A percentile compares a stretch with the other conserved stretches of the same genome.
phyloP scores from a whole-genome alignment of 306 rosid genomes.

The Alnus glutinosa region DNA sequence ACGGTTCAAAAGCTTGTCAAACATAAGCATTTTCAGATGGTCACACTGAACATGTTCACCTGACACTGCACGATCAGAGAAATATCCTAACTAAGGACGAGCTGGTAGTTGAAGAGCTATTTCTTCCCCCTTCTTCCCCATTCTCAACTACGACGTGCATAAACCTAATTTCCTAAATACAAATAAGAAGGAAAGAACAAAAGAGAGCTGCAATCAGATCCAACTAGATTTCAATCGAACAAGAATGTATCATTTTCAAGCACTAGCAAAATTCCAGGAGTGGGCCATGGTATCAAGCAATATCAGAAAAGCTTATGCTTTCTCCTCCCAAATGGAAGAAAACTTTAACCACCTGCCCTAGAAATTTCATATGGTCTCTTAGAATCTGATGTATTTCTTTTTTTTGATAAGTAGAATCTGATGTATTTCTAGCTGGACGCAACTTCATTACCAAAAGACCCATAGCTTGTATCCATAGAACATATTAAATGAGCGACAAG shows the following conservation, averaged over 20 bases:
- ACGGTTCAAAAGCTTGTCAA: not conserved
- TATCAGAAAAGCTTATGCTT: not conserved
- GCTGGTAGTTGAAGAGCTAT: not conserved
- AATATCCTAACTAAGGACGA: not conserved
- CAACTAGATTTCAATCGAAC: constrained; percentile 6
- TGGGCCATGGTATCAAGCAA: not conserved
- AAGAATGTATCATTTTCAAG: not conserved
- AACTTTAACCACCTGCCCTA: constrained; percentile 1
- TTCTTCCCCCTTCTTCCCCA: not conserved
- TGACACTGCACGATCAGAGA: not conserved
- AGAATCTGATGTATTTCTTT: constrained; percentile 23
- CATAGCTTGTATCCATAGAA: constrained; percentile 38
- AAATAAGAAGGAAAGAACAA: constrained; percentile 14
- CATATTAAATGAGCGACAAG: constrained; percentile 5
- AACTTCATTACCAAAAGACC: constrained; percentile 36
- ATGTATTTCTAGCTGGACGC: constrained; percentile 29
- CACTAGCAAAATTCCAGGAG: not conserved
- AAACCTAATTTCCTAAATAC: constrained; percentile 4
- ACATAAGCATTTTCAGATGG: not conserved
- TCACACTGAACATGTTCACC: not conserved
- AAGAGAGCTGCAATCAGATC: constrained; percentile 10
- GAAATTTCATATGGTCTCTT: constrained; percentile 34
- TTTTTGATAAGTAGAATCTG: not conserved
- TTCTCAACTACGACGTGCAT: not conserved
- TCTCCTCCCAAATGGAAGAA: not conserved